Evolutionary conservation across 2,329 filamentous ascomycete species (phyloP), one percentile per base, ranked within the genome.

Genomic region (Fusarium denticulatum): DNA sequence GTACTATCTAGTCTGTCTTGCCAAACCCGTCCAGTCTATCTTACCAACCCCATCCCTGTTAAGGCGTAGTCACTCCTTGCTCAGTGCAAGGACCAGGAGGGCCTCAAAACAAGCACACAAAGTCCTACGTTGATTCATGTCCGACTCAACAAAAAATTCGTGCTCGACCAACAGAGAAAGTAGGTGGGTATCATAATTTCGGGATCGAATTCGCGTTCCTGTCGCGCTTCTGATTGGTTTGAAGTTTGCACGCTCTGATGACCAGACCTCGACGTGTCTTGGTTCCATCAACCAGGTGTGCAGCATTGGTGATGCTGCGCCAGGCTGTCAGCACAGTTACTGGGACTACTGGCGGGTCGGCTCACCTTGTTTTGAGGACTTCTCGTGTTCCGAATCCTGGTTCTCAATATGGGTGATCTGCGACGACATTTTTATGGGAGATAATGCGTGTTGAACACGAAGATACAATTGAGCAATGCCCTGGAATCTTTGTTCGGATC

Each of bases 31-130:
- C n/a, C 20, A 20, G 49, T 4, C 49, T 52, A 15, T 30, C 13
- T 28, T 12, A 30, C 14, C 13, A 28, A 22, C 26, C 6, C 26
- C 2, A 26, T 20, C 32, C 49, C 16, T 28, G 30, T 37, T 0
- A 20, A 0, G 0, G 22, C 47, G n/a, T 50, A 13, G 0, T 4
- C 0, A 0, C 0, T 52, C 49, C 49, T 36, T 53, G 24, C n/a
- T 26, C 24, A 14, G 0, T 20, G 43, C 43, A 10, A 4, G 24
- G 43, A 45, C 43, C 43, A 45, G 24, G 43, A 37, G 18, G 49
- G 49, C 49, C 49, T 53, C 49, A 53, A 37, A 36, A 37, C 32
- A 53, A 50, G 22, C 22, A 34, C 3, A 18, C 22, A 50, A 34
- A 37, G 28, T 5, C 1, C 16, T 20, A 3, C 6, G 4, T 22